Conservation (phyloP, 768 basidiomycete species). For the Lactifluus subvellereus region DNA sequence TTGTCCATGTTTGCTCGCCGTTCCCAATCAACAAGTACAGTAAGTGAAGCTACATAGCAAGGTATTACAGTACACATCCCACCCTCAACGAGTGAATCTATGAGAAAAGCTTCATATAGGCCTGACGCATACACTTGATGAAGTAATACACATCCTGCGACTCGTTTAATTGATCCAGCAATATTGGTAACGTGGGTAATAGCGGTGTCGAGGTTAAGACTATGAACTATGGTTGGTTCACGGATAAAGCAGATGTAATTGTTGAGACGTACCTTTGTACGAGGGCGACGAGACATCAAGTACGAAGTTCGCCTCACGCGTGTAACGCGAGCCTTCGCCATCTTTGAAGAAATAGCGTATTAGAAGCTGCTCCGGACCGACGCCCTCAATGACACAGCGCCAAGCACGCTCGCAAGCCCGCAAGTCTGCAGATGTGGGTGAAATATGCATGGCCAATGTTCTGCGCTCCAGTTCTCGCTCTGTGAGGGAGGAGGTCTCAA, state of each 20-base stretch:
- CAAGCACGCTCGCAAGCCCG: constrained; percentile 50
- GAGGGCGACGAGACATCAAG: constrained; percentile 18
- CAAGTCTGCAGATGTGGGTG: constrained; percentile 50
- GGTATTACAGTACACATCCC: not conserved
- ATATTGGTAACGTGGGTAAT: constrained; percentile 57
- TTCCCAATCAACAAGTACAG: not conserved
- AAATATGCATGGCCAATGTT: constrained; percentile 49
- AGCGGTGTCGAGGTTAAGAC: constrained; percentile 77
- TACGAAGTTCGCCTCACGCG: constrained; percentile 22
- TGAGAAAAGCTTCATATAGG: constrained; percentile 37
- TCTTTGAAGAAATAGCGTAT: constrained; percentile 49
- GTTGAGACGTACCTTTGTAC: constrained; percentile 17
- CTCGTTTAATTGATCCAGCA: constrained; percentile 67
- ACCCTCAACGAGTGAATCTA: not conserved
- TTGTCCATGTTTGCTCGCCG: constrained; percentile 1
- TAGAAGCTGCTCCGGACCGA: constrained; percentile 65
- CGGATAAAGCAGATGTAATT: not conserved
- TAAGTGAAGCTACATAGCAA: not conserved
- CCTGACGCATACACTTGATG: constrained; percentile 57
- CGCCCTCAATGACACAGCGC: constrained; percentile 69
- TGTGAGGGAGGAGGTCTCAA: constrained; percentile 26
- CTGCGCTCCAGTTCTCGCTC: constrained; percentile 65
- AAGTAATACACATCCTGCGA: constrained; percentile 66
- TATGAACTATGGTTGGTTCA: constrained; percentile 29
- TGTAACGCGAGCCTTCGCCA: constrained; percentile 1